phyloP scores from a whole-genome alignment of 2,329 filamentous ascomycete species.

The Beauveria sp. region DNA sequence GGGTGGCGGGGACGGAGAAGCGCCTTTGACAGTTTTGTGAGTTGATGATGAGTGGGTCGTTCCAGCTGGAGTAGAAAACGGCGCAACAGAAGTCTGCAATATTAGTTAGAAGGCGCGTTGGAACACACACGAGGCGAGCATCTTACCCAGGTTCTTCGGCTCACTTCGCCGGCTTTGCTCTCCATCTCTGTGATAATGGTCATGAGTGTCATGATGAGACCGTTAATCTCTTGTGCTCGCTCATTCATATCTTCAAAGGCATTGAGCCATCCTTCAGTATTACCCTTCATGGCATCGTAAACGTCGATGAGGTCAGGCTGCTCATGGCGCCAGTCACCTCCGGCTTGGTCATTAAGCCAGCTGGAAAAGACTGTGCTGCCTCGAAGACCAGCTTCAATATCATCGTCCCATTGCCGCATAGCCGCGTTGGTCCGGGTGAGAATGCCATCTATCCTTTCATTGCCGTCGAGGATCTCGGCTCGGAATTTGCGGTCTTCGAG shows the following conservation, averaged over 20 bases:
- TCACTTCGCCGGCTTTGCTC: slow-evolving; percentile 73
- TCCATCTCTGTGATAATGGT: slow-evolving; percentile 81
- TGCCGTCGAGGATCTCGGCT: slow-evolving; percentile 73
- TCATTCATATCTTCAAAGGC: slow-evolving; percentile 70
- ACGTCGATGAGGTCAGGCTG: slow-evolving; percentile 61
- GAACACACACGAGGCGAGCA: neutral
- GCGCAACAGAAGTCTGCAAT: slow-evolving; percentile 2
- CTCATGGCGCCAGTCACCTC: slow-evolving; percentile 52
- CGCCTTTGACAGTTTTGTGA: neutral
- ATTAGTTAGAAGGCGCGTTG: neutral
- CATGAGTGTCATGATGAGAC: slow-evolving; percentile 62
- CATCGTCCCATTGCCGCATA: slow-evolving; percentile 69
- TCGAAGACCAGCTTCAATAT: slow-evolving; percentile 69
- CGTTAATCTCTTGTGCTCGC: slow-evolving; percentile 62
- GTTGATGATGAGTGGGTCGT: neutral
- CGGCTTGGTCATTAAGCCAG: slow-evolving; percentile 63
- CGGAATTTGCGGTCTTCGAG: slow-evolving; percentile 79
- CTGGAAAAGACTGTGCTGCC: slow-evolving; percentile 68
- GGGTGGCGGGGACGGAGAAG: slow-evolving; percentile 4
- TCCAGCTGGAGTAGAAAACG: neutral
- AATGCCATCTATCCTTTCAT: slow-evolving; percentile 86
- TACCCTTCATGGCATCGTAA: slow-evolving; percentile 84
- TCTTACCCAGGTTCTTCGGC: slow-evolving; percentile 66
- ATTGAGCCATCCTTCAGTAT: slow-evolving; percentile 81
- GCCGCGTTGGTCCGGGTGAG: slow-evolving; percentile 68